Evolutionary conservation across 371 early-diverging fungal genomes (phyloP).

Genomic region (Massospora cicadina): DNA sequence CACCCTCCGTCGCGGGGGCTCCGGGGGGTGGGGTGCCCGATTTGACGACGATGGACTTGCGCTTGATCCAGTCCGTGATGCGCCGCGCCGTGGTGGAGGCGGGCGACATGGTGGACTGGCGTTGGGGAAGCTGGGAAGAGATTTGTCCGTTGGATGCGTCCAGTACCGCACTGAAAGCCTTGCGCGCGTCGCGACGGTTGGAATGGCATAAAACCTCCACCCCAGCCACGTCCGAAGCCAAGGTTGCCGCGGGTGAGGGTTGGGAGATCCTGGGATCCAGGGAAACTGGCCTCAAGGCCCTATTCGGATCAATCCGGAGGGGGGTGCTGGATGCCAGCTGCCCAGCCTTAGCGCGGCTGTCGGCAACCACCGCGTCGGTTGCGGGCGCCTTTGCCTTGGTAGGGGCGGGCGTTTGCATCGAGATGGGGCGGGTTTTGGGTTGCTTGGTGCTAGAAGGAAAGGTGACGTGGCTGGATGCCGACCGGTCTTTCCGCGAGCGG

Average conservation of each 20-base stretch:
- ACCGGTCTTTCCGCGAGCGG: background rate
- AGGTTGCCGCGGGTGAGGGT: background rate
- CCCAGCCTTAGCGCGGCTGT: background rate
- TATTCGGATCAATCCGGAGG: background rate
- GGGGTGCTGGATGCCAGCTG: background rate
- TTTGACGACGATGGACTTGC: background rate
- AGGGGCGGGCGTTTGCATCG: constrained; percentile 3
- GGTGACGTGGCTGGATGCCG: background rate
- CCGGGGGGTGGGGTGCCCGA: background rate
- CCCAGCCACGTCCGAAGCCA: background rate
- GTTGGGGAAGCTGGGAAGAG: background rate
- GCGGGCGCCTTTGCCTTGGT: background rate
- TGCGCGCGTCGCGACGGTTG: constrained; percentile 4
- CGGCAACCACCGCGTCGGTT: background rate
- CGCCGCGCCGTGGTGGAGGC: constrained; percentile 4
- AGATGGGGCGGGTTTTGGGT: constrained; percentile 12
- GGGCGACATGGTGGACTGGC: constrained; percentile 4
- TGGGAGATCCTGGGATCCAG: background rate
- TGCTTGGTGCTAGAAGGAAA: background rate
- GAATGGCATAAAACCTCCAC: background rate
- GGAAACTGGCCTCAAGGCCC: background rate
- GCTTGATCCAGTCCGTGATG: constrained; percentile 8
- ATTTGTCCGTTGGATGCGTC: background rate
- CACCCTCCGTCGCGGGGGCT: background rate
- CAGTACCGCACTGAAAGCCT: constrained; percentile 11